Conservation (phyloP, 257 asterid species). For the Nicotiana tabacum region DNA sequence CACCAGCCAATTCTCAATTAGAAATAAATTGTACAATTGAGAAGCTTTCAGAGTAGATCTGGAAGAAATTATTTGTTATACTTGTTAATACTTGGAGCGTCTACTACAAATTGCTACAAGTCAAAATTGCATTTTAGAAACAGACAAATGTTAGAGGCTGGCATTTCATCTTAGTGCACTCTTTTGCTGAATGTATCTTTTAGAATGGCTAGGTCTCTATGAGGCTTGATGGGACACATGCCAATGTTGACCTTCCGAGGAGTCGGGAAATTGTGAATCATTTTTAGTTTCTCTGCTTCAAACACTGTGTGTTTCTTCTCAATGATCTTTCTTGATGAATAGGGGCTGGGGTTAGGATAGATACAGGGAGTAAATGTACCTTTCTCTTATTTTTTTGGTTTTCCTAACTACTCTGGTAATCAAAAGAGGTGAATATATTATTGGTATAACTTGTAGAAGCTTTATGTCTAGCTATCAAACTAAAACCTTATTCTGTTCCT, state of each 20-base stretch:
- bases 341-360: neutral
- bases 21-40: neutral
- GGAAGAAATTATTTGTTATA: neutral
- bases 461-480: neutral
- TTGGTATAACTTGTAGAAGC: neutral
- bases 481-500: neutral
- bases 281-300: neutral
- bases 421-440: neutral
- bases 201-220: neutral
- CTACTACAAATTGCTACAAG: neutral
- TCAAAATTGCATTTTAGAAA: neutral
- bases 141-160: neutral
- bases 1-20: neutral
- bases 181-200: neutral
- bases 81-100: neutral
- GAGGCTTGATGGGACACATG: too few relatives aligned
- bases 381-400: neutral
- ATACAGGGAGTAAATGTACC: neutral
- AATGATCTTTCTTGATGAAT: neutral
- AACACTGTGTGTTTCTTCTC: neutral
- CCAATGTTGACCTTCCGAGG: too few relatives aligned
- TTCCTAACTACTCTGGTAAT: neutral
- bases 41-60: neutral
- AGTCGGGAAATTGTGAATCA: neutral
- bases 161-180: neutral